Evolutionary conservation across 164 flowering plant genomes (phyloP).

Genomic region (Liquidambar formosana): DNA sequence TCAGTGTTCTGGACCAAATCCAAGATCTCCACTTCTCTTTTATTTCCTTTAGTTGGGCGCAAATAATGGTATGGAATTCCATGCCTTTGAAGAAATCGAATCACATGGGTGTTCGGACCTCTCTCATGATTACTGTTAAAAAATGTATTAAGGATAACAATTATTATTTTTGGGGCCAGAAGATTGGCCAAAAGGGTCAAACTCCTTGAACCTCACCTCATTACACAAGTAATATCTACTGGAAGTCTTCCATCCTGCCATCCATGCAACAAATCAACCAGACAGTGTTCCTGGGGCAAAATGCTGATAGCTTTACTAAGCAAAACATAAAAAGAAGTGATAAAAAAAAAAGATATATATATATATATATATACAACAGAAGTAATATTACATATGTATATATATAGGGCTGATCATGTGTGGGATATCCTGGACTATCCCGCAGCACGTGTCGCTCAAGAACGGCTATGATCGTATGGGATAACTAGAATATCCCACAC

Average conservation of each 20-base stretch:
- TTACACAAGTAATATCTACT: conserved; percentile 79
- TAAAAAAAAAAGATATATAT: not conserved
- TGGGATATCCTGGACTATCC: too few relatives aligned
- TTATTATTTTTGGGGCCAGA: conserved; percentile 9
- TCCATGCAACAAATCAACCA: conserved; percentile 77
- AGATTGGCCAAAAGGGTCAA: not conserved
- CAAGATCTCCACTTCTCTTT: conserved; percentile 79
- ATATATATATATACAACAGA: not conserved
- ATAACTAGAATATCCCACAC: too few relatives aligned
- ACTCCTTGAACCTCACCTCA: conserved; percentile 52
- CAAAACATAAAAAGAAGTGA: not conserved
- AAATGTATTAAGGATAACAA: not conserved
- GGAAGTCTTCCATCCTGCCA: conserved; percentile 93
- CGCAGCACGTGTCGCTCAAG: too few relatives aligned
- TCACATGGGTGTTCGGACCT: conserved; percentile 81
- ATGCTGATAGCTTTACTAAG: conserved; percentile 2
- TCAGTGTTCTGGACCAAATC: conserved; percentile 79
- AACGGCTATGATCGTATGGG: too few relatives aligned
- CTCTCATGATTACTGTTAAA: conserved; percentile 81
- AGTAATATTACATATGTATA: too few relatives aligned
- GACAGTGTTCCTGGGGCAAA: conserved; percentile 80
- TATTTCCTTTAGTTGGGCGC: conserved; percentile 43
- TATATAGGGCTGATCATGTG: too few relatives aligned
- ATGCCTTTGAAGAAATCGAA: conserved; percentile 83
- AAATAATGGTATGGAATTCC: conserved; percentile 79